These are phyloP conservation scores for Corylus americana DNA, from an alignment of 306 rosid genomes.

Conservation along the genomic window DNA sequence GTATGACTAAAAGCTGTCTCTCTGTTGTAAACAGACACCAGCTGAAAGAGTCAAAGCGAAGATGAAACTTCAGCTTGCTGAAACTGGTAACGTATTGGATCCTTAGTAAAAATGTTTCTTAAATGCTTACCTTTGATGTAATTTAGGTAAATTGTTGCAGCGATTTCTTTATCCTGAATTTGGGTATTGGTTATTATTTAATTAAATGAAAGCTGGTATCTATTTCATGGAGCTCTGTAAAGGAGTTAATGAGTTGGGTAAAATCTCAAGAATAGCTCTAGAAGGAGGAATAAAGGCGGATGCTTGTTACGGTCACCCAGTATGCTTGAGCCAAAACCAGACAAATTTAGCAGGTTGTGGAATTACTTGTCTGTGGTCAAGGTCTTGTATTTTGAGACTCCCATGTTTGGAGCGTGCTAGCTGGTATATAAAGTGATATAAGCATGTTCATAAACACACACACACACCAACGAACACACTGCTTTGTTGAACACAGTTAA, in stretches of 20 bases:
- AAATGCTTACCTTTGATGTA: background rate
- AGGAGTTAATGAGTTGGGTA: background rate
- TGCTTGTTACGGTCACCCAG: background rate
- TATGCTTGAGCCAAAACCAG: background rate
- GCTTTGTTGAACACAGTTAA: background rate
- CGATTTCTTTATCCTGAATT: background rate
- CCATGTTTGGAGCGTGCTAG: background rate
- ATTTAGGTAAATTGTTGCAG: background rate
- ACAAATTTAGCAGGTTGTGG: background rate
- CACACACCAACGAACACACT: background rate
- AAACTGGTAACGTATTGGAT: slow-evolving; percentile 55
- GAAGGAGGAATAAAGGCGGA: background rate
- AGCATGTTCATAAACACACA: background rate
- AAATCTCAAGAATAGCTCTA: background rate
- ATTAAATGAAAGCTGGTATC: background rate
- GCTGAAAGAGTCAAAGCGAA: slow-evolving; percentile 93
- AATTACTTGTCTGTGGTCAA: background rate
- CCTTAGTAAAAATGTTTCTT: background rate
- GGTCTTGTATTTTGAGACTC: background rate
- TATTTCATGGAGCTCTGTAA: background rate
- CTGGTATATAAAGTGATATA: background rate
- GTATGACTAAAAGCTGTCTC: slow-evolving; percentile 19
- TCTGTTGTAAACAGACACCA: slow-evolving; percentile 54
- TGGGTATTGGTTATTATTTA: background rate
- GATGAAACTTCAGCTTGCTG: slow-evolving; percentile 91